Conservation (phyloP, 2,329 filamentous ascomycete species). For the Paramyrothecium roridum region DNA sequence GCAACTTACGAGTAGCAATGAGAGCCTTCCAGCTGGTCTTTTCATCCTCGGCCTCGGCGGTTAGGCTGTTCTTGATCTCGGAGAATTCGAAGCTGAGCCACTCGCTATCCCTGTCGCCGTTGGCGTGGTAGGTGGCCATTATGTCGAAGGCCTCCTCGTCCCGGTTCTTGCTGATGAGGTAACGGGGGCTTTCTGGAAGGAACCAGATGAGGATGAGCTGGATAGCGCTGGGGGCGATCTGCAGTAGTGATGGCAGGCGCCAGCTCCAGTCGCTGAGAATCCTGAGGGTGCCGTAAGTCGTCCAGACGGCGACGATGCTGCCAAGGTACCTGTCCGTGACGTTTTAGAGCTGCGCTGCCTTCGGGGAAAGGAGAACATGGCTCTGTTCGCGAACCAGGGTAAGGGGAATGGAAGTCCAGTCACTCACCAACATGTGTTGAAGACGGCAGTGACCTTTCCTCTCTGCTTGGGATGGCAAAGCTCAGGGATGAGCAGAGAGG, state of each 20-base stretch:
- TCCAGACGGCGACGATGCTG: conserved; percentile 36
- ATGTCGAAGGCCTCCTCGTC: conserved; percentile 43
- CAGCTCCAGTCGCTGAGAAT: conserved; percentile 26
- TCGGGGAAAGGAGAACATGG: no score
- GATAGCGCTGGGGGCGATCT: conserved; percentile 4
- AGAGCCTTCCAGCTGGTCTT: background rate
- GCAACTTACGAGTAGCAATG: no score
- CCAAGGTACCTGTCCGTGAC: no score
- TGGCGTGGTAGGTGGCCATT: conserved; percentile 50
- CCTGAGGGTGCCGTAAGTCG: conserved; percentile 34
- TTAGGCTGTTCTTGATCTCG: conserved; percentile 48
- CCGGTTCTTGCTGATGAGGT: conserved; percentile 37
- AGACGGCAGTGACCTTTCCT: no score
- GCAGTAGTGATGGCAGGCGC: conserved; percentile 23
- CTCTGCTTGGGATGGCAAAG: no score
- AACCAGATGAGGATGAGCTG: conserved; percentile 14
- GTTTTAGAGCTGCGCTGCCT: no score
- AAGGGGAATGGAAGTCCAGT: no score
- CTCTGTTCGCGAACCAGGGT: no score
- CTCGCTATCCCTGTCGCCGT: conserved; percentile 37
- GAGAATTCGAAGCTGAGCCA: conserved; percentile 45
- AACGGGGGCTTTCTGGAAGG: conserved; percentile 18
- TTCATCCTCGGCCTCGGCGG: conserved; percentile 35
- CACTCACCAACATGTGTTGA: no score
- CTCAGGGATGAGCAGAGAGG: no score